phyloP scores from a whole-genome alignment of 139 green algal species.

The Haematococcus lacustris region DNA sequence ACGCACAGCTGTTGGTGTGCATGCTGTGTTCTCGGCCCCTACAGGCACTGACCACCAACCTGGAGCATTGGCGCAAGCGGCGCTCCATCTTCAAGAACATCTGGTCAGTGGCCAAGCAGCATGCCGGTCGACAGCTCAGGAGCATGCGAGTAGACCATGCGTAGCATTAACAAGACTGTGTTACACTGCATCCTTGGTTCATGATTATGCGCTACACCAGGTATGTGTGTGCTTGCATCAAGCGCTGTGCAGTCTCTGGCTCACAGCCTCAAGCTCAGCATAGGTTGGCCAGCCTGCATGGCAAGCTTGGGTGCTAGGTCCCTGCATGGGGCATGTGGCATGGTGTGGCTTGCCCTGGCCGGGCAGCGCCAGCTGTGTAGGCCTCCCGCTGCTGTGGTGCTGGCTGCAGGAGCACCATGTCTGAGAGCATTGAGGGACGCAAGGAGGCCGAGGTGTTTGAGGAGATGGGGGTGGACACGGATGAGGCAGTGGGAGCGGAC shows the following conservation, averaged over 20 bases:
- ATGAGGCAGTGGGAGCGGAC: neutral
- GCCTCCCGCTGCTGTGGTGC: neutral
- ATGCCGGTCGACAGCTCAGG: neutral
- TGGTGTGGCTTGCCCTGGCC: neutral
- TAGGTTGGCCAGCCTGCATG: neutral
- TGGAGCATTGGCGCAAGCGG: slow-evolving; percentile 10
- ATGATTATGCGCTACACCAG: neutral
- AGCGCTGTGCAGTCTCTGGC: neutral
- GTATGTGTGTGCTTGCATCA: neutral
- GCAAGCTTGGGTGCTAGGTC: neutral
- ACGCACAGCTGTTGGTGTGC: too few relatives aligned
- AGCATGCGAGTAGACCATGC: neutral
- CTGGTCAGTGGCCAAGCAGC: neutral
- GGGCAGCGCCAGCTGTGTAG: neutral
- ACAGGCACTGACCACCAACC: neutral
- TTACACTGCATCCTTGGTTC: neutral
- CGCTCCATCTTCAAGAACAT: slow-evolving; percentile 5
- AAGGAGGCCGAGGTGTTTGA: neutral
- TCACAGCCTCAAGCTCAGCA: neutral
- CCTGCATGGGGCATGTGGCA: neutral
- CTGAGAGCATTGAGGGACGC: neutral
- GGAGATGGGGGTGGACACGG: slow-evolving; percentile 7
- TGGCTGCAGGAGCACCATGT: neutral
- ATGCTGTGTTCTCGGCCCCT: too few relatives aligned
- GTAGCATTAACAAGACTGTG: neutral